Evolutionary conservation across 306 rosid species (phyloP), one percentile per base, ranked within the genome.

Genomic region (Prunus mongolica): DNA sequence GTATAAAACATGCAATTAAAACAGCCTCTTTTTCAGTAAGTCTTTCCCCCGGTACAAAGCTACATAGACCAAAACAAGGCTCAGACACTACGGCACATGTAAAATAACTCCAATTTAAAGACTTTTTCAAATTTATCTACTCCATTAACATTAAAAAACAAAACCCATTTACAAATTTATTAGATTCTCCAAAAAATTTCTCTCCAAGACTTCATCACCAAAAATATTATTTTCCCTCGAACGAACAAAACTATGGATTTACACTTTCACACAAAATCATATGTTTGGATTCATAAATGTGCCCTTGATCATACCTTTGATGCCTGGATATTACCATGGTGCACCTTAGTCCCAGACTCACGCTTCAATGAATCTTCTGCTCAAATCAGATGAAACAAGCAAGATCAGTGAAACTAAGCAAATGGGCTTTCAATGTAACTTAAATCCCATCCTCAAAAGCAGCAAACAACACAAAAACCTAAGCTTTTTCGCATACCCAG

Each of bases 341-440:
- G 97, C 69, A 93, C 98, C 80, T 93, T 93, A 45, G 80, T 76
- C 86, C 98, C 98, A 64, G 97, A 88, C 90, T 93, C 98, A 8
- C 98, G 92, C 84, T 93, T 91, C 80, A 91, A 70, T 27, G 97
- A 89, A 86, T 93, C 98, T 84, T 89, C 98, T 93, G 92, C 69
- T 62, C 90, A 74, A 32, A 67, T 60, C 44, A 77, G 16, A 67
- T 54, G 24, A 65, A 27, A 77, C 57, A 66, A 50, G 1, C 66
- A 73, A 46, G 8, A 73, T 61, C 58, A 73, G 46, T 10, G 28
- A 47, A 45, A 79, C 28, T 28, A 22, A 56, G 56, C 38, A 28
- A 65, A n/a, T 4, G 57, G 41, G 46, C 52, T 11, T 20, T 73
- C 80, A 22, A 16, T 13, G n/a, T 5, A 61, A 46, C 45, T 8